phyloP scores from a whole-genome alignment of 192 early-diverging fungal species.

The Dispira parvispora region DNA sequence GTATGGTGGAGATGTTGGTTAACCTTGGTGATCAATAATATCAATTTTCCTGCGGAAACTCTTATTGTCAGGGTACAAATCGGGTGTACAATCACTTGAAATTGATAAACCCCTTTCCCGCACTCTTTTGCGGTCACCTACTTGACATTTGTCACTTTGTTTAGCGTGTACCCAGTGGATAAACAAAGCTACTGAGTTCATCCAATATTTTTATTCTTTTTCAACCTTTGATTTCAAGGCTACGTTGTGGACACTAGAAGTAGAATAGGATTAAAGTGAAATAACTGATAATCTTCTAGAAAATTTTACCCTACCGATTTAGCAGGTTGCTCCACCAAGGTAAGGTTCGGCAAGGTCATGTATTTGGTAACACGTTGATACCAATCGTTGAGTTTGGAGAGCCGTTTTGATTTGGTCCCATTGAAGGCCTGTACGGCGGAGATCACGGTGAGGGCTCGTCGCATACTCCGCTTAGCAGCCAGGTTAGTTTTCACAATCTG shows the following conservation, averaged over 20 bases:
- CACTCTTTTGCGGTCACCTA: too few relatives aligned
- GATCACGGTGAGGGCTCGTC: not conserved
- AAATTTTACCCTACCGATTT: not conserved
- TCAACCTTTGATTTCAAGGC: too few relatives aligned
- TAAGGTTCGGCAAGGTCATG: not conserved
- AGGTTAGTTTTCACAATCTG: conserved; percentile 2
- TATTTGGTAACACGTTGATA: not conserved
- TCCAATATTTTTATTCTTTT: too few relatives aligned
- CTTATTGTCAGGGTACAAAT: too few relatives aligned
- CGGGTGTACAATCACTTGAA: too few relatives aligned
- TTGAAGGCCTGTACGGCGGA: not conserved
- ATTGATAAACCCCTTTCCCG: too few relatives aligned
- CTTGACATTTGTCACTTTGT: too few relatives aligned
- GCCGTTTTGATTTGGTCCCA: not conserved
- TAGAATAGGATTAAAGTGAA: too few relatives aligned
- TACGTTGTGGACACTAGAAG: too few relatives aligned
- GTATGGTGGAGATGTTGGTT: not conserved
- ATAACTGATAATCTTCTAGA: too few relatives aligned
- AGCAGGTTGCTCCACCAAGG: not conserved
- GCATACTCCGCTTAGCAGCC: not conserved
- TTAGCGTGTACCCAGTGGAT: too few relatives aligned
- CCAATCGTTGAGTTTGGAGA: not conserved
- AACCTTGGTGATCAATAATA: not conserved
- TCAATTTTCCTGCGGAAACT: not conserved
- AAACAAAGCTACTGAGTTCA: too few relatives aligned